Base-by-base conservation (phyloP, 2,329 filamentous ascomycete genomes). In the Xylariaceae sp. region DNA sequence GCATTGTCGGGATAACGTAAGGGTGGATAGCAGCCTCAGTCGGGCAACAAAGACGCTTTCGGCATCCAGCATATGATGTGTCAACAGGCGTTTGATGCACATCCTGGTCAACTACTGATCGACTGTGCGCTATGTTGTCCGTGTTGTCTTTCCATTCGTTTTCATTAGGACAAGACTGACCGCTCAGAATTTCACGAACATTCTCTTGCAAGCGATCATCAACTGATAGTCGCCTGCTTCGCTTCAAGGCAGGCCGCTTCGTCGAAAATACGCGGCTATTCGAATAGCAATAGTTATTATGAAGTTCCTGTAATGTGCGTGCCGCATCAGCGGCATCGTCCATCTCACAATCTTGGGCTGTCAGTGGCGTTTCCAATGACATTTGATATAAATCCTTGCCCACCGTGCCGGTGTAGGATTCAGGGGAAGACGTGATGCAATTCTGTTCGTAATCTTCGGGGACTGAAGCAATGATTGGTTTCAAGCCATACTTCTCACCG, bases 41-140 rank as follows among this genome's bases (percentile, higher is more conserved):
- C 44, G 83, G 80, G 71, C 83, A 87, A 72, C 85, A 87, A 39
- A 86, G 76, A 62, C 85, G 80, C 73, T 88, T 88, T 58, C 80
- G 75, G 61, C 78, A 75, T 60, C 76, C 76, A 45, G 76, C 72
- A 9, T 56, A 49, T 34, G 78, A 64, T 27, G 63, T 74, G 53
- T 73, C 59, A n/a, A 65, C 51, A 8, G 64, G 61, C 6, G 64
- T 65, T 51, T 60, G 59, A 35, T 60, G 61, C 11, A 45, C 58
- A 12, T 59, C 58, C 3, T 55, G 11, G 49, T 64, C 59, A 9
- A 56, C 46, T 27, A 56, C 30, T 6, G 51, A 72, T 53, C 70
- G 75, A 54, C 69, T 68, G 56, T 71, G 19, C 19, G 19, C 69
- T 32, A 74, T 19, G 19, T 19, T 19, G 19, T 19, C 64, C 69